Evolutionary conservation across 805 yeast genomes (phyloP).

Genomic region (Ogataea allantospora): DNA sequence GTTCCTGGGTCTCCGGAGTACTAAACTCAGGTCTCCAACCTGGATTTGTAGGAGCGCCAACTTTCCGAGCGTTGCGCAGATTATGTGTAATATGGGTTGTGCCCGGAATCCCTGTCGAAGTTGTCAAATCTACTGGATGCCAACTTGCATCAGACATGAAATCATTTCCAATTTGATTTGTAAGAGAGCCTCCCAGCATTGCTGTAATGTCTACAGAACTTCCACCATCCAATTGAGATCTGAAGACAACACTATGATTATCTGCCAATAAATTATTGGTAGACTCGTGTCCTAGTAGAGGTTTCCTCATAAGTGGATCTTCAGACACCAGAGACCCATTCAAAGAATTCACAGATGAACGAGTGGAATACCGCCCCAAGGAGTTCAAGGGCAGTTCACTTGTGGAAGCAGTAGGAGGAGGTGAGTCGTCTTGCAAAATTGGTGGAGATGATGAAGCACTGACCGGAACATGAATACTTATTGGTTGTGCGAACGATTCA

Average conservation of each 20-base stretch:
- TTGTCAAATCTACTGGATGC: slow-evolving; percentile 25
- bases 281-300: slow-evolving; percentile 20
- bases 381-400: slow-evolving; percentile 1
- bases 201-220: slow-evolving; percentile 26
- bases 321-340: slow-evolving; percentile 20
- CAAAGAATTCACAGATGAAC: slow-evolving; percentile 20
- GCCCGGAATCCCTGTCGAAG: background rate
- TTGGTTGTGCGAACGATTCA: background rate
- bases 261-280: slow-evolving; percentile 13
- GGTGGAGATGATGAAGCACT: slow-evolving; percentile 2
- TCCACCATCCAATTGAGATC: slow-evolving; percentile 24
- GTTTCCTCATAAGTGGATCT: slow-evolving; percentile 19
- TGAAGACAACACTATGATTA: slow-evolving; percentile 2
- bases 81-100: slow-evolving; percentile 2
- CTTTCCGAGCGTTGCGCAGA: slow-evolving; percentile 2
- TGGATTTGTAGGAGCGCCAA: background rate
- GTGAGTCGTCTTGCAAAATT: background rate
- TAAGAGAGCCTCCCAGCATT: slow-evolving; percentile 20
- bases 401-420: slow-evolving; percentile 2
- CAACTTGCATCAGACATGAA: slow-evolving; percentile 18
- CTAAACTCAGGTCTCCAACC: slow-evolving; percentile 7
- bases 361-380: slow-evolving; percentile 15
- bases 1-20: background rate
- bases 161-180: slow-evolving; percentile 8
- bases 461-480: background rate